A percentile compares a stretch with the other conserved stretches of the same genome.
phyloP scores from a whole-genome alignment of 129 eudicot species.

The Daucus carota region DNA sequence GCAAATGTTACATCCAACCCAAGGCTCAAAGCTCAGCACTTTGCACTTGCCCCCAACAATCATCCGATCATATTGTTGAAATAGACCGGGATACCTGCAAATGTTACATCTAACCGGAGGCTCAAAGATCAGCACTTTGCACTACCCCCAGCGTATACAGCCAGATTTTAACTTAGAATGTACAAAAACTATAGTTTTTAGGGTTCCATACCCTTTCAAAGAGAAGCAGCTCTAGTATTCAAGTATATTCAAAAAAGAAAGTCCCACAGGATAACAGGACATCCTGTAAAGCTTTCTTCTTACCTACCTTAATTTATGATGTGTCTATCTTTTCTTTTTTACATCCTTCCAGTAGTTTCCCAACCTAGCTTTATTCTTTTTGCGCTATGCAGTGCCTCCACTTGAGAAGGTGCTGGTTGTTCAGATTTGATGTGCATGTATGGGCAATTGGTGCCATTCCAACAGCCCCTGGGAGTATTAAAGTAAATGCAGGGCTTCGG shows the following conservation, averaged over 20 bases:
- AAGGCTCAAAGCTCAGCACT: background rate
- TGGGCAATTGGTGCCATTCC: background rate
- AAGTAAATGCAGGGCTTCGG: conserved; percentile 3
- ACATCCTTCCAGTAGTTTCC: background rate
- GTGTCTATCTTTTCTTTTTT: background rate
- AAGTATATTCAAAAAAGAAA: background rate
- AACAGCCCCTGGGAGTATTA: background rate
- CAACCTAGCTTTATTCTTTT: conserved; percentile 4
- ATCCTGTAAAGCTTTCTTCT: background rate
- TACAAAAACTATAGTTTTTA: background rate
- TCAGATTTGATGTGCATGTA: conserved; percentile 2
- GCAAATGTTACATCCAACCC: background rate
- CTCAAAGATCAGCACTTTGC: background rate
- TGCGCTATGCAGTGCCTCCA: background rate
- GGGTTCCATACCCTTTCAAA: background rate
- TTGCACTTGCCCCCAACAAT: too few relatives aligned
- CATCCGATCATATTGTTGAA: background rate
- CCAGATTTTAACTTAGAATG: background rate
- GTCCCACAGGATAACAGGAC: background rate
- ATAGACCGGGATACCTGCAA: background rate
- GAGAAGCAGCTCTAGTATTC: background rate
- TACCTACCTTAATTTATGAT: background rate
- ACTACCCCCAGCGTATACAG: background rate
- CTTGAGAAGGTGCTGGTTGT: background rate
- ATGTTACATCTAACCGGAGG: background rate